Conservation (phyloP, 371 early-diverging fungal species). For the Lichtheimia hyalospora region DNA sequence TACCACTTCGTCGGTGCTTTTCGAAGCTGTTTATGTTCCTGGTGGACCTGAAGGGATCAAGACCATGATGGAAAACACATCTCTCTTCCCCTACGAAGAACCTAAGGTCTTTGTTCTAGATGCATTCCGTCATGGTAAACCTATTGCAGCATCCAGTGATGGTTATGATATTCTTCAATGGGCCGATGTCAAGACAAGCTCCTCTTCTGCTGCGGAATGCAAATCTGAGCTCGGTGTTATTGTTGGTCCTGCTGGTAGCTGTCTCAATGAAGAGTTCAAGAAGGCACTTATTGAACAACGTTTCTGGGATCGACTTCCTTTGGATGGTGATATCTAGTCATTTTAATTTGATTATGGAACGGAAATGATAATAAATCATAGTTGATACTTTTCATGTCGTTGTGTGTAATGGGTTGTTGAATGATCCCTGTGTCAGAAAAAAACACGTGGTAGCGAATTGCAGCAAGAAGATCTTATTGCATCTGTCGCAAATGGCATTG, state of each 20-base stretch:
- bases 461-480: too few species aligned
- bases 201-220: not conserved
- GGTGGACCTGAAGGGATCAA: conserved; percentile 27
- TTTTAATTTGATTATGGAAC: too few species aligned
- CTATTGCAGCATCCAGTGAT: conserved; percentile 30
- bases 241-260: conserved; percentile 1
- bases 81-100: conserved; percentile 35
- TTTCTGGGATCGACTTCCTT: conserved; percentile 39
- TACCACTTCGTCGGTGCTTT: conserved; percentile 35
- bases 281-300: conserved; percentile 27
- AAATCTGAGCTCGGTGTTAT: conserved; percentile 21
- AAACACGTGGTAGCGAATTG: too few species aligned
- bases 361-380: too few species aligned
- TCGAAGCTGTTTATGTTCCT: conserved; percentile 43
- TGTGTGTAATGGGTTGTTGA: too few species aligned
- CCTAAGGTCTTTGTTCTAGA: conserved; percentile 31
- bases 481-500: too few species aligned
- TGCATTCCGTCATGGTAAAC: conserved; percentile 40
- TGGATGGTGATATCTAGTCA: conserved; percentile 13
- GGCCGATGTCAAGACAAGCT: conserved; percentile 11
- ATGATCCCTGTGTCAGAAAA: too few species aligned
- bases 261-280: conserved; percentile 13
- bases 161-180: conserved; percentile 23
- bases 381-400: too few species aligned
- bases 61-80: conserved; percentile 5